Base-by-base conservation (phyloP, 2,329 filamentous ascomycete genomes). In the Alternaria atra region DNA sequence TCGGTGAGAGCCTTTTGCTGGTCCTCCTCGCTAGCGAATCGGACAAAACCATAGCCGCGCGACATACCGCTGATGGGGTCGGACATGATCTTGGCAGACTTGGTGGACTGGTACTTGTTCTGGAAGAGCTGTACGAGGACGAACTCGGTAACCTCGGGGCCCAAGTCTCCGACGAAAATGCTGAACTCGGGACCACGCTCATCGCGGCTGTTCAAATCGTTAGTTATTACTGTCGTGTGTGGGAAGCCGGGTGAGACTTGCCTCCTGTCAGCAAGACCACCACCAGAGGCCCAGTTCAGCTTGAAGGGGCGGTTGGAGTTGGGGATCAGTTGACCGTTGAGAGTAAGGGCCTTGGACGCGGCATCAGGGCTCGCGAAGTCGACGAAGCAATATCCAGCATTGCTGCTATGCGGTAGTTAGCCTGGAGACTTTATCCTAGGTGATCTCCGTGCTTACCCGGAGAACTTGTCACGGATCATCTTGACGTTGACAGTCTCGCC, bases 81-180 rank as follows among this genome's bases (percentile, higher is more conserved):
- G 63, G 94, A 97, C 95, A 99, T 99, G 82, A 99, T 99, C 87
- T 99, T 99, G 76, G 95, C 95, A 37, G 93, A 97, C 85, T 98
- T 98, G 91, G 94, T 98, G 8, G 93, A 97, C 0, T 91, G 91
- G 85, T 97, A 99, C 64, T 94, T 93, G 76, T 90, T 91, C 83
- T 98, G 94, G 87, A 99, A 99, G 52, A 99, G 90, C 27, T 94
- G 97, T 55, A 98, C 94, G 61, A 99, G 86, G 59, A 98, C 94
- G 76, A 97, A 98, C 84, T 99, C 95, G 81, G 97, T 99, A 72
- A 99, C 95, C 82, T 99, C 95, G 7, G 96, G 95, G 63, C 95
- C 95, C 65, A 99, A 90, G 77, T 99, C 95, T 69, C 95, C 95
- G 60, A 99, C 95, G 77, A 99, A 99, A 82, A 99, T 98, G 72